Conservation (phyloP, 495 filamentous ascomycete genomes). For the Penicillium subrubescens region DNA sequence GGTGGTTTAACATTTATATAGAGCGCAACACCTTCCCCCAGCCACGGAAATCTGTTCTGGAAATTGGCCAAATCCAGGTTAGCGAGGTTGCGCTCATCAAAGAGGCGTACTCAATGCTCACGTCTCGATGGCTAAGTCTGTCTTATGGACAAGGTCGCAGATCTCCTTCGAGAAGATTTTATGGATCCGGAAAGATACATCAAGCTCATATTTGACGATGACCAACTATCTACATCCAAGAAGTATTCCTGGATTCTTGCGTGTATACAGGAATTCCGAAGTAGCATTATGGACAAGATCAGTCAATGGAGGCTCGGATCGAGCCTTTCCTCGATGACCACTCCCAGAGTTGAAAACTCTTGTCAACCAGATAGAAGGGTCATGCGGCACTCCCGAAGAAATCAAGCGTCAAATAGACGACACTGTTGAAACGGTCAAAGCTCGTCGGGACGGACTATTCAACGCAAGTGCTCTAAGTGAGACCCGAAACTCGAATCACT, state of each 20-base stretch:
- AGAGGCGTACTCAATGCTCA: not conserved
- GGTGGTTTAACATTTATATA: not conserved
- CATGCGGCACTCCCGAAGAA: not conserved
- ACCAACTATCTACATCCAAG: not conserved
- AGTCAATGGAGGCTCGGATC: not conserved
- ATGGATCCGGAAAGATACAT: not conserved
- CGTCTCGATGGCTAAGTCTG: not conserved
- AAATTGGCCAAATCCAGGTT: not conserved
- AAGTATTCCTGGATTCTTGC: not conserved
- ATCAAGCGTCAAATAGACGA: not conserved
- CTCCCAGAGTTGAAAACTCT: not conserved
- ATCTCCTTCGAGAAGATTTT: not conserved
- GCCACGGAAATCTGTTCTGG: not conserved
- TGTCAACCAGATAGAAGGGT: not conserved
- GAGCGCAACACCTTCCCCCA: not conserved
- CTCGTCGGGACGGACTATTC: not conserved
- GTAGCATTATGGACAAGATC: not conserved
- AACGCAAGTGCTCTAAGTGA: conserved; percentile 1
- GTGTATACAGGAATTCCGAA: not conserved
- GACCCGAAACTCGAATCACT: not conserved
- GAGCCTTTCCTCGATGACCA: not conserved
- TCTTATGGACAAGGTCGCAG: not conserved
- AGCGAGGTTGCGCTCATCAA: not conserved
- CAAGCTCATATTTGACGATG: not conserved
- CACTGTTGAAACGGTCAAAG: conserved; percentile 1